Base-by-base conservation (phyloP, 208 protist genomes). In the Trypanosoma lewisi region DNA sequence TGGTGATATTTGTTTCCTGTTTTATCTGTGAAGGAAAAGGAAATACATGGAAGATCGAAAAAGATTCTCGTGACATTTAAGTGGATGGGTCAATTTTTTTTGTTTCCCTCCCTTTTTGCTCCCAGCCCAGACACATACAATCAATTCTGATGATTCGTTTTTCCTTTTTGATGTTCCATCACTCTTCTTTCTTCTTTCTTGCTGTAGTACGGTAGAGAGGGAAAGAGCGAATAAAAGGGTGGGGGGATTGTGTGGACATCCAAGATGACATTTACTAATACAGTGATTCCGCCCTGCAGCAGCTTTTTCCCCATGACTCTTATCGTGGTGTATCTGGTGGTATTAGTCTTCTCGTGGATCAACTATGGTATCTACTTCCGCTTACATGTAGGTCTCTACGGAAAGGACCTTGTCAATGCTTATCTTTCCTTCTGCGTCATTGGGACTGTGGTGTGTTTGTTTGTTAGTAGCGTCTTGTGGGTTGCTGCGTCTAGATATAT, bases 361-460 rank as follows among this genome's bases (percentile, higher is more conserved):
- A 86, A 83, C 55, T 82, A 82, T 2, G 67, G 44, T 8, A 42
- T 73, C 8, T 83, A 67, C 63, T 83, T 86, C 34, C 76, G 80
- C 53, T 52, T 74, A 36, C 51, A 64, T 48, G 54, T 73, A 25
- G 14, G 28, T 11, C 33, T 78, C 16, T 74, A 75, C 49, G 51
- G 70, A 2, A 34, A 12, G 3, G 47, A 39, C 6, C 64, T 90
- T 61, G 60, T 73, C 17, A 36, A 25, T 11, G 77, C 80, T 2
- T 70, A 90, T 73, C 56, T 86, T 16, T 66, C 73, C 3, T 86
- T 90, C 50, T 82, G 71, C 59, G 60, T 86, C 41, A 63, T 90
- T 16, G 73, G 80, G 1, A 67, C 53, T 19, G 37, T 79, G 4
- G 73, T 55, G 2, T 84, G 73, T 54, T 73, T 86, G 50, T 70